These are phyloP conservation scores for Diaporthe sp. DNA, from an alignment of 2,329 filamentous ascomycete species.

Conservation along the genomic window DNA sequence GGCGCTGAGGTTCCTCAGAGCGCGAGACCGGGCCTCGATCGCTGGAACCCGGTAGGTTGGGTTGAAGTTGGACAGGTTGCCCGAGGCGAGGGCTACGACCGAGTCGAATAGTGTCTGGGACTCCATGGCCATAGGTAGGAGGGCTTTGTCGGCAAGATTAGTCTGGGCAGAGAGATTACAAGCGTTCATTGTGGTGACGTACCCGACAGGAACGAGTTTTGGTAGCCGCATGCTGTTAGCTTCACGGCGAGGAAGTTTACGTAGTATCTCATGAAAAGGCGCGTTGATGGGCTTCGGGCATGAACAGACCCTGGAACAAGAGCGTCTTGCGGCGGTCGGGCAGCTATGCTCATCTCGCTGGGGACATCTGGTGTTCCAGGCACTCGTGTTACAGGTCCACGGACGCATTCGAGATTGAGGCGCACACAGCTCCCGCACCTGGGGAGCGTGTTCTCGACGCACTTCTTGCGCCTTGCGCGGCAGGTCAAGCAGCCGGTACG, in stretches of 20 bases:
- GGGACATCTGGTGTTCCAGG: not conserved
- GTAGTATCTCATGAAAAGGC: not conserved
- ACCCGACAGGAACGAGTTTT: not conserved
- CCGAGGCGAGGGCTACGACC: not conserved
- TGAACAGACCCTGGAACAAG: not conserved
- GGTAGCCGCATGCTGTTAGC: not conserved
- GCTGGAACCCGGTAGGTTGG: not conserved
- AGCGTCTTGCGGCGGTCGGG: not conserved
- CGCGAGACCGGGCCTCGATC: not conserved
- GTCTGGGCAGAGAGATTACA: not conserved
- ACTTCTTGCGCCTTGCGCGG: too few species aligned
- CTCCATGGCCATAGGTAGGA: not conserved
- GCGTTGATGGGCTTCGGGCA: not conserved
- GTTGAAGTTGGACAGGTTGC: constrained; percentile 4
- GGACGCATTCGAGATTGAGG: not conserved
- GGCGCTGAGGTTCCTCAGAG: not conserved
- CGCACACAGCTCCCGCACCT: not conserved
- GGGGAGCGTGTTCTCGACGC: not conserved
- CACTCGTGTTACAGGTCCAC: not conserved
- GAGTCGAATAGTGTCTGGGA: not conserved
- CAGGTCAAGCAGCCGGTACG: too few species aligned
- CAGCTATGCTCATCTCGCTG: not conserved
- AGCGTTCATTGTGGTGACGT: not conserved
- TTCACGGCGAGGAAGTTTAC: not conserved
- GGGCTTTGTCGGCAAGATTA: not conserved